Percentiles rank a stretch among this genome's conserved stretches.
Evolutionary conservation across 768 basidiomycete species (phyloP).

Genomic region (Chalciporus pseudorubinellus): DNA sequence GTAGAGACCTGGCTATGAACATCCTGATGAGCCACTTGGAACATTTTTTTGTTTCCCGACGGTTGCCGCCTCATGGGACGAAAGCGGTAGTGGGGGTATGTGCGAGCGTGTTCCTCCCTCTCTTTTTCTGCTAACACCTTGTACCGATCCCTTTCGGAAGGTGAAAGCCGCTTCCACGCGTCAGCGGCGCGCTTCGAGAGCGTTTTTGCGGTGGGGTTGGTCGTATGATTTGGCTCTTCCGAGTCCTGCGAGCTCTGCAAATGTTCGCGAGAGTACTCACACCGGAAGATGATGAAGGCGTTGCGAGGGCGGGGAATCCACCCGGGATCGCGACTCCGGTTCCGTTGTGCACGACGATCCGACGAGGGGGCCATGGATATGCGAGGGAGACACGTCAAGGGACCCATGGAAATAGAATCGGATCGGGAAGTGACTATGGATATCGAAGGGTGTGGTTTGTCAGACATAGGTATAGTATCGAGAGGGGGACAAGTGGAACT

Average conservation of each 20-base stretch:
- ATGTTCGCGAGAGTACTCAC: conserved; percentile 55
- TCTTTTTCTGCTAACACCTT: conserved; percentile 53
- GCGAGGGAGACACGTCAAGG: not conserved
- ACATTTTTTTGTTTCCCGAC: conserved; percentile 17
- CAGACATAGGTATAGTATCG: not conserved
- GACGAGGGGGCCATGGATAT: conserved; percentile 34
- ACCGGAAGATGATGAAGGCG: conserved; percentile 71
- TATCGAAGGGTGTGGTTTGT: not conserved
- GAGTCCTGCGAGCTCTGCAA: conserved; percentile 36
- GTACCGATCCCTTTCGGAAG: conserved; percentile 48
- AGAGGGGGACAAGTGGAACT: conserved; percentile 18
- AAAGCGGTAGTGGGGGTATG: conserved; percentile 64
- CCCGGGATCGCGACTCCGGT: conserved; percentile 47
- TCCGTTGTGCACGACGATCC: conserved; percentile 37
- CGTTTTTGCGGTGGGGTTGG: conserved; percentile 41
- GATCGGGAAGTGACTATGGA: not conserved
- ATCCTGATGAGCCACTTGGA: not conserved
- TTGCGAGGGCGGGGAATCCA: conserved; percentile 70
- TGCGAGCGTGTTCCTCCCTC: conserved; percentile 52
- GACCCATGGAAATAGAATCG: not conserved
- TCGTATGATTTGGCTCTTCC: conserved; percentile 25
- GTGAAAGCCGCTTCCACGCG: conserved; percentile 63
- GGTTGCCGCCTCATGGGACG: conserved; percentile 47
- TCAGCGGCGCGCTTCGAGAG: conserved; percentile 77
- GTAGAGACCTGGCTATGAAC: not conserved